Base-by-base conservation (phyloP, 805 yeast genomes). In the Clavispora phyllophila region DNA sequence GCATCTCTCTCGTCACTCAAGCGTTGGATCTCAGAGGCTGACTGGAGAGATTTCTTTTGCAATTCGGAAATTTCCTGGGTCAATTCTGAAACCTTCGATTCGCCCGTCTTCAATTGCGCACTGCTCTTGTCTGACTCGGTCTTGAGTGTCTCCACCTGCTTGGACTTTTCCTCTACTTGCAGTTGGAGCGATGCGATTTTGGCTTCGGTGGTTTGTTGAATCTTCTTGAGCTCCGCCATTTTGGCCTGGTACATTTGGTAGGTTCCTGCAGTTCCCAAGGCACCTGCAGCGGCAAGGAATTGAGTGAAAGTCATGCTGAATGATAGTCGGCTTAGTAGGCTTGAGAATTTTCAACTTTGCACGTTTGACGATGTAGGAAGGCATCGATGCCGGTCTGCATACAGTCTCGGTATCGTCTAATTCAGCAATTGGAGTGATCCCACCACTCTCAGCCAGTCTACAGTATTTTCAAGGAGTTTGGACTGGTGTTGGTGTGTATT, bases 161-260 rank as follows among this genome's bases (percentile, higher is more conserved):
- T 29, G 12, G 33, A 36, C 38, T 36, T 36, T 10, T 36, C 38
- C 14, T 13, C 28, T 5, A 17, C 12, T 22, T 24, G 28, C 20
- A 12, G 22, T 23, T 17, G 13, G 18, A 23, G 28, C 27, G 14
- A 10, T 15, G 33, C 7, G 17, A 36, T 24, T 17, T 17, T n/a
- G 19, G 27, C 13, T 9, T 15, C 29, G 20, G 24, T 15, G 13
- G 20, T 27, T 17, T 26, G 40, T 20, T 39, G 22, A 24, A 42
- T 28, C 10, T 38, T 20, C 15, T 50, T 52, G 28, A 46, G 35
- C 28, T 56, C 55, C 12, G 48, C 42, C 6, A 37, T 44, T 43
- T 53, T 56, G 25, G 48, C 43, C 31, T 53, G 51, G 41, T 52
- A 54, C 39, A 54, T 39, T 40, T 56, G 57, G 44, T 42, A 55